A percentile compares a stretch with the other conserved stretches of the same genome.
Conservation (phyloP, 371 early-diverging fungal genomes). For the Funneliformis caledonium region DNA sequence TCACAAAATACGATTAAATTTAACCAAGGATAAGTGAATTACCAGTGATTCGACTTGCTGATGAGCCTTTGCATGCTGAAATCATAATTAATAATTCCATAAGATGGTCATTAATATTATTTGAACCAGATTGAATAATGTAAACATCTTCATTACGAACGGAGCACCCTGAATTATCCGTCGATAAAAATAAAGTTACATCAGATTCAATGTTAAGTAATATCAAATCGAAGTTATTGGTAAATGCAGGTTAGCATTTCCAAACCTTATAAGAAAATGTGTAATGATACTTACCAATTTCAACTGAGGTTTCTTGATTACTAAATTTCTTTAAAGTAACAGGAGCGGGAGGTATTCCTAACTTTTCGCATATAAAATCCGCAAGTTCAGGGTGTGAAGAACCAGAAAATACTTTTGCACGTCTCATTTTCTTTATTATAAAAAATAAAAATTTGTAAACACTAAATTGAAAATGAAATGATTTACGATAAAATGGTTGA, state of each 20-base stretch:
- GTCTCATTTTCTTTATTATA: conserved; percentile 61
- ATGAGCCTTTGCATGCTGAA: conserved; percentile 89
- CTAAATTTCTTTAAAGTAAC: conserved; percentile 76
- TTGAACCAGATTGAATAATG: conserved; percentile 93
- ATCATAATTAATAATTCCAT: conserved; percentile 97
- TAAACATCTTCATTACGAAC: conserved; percentile 96
- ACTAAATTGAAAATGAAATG: no score
- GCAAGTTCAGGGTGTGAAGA: conserved; percentile 94
- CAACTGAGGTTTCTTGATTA: conserved; percentile 77
- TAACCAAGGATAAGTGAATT: neutral
- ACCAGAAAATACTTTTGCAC: conserved; percentile 92
- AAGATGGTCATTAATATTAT: conserved; percentile 90
- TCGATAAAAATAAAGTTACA: no score
- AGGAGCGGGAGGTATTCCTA: conserved; percentile 79
- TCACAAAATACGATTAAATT: neutral
- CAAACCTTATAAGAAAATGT: neutral
- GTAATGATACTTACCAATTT: conserved; percentile 53
- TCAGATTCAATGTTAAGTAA: conserved; percentile 50
- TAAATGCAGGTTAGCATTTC: neutral
- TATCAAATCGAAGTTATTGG: conserved; percentile 14
- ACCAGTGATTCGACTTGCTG: conserved; percentile 79
- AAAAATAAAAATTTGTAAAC: neutral
- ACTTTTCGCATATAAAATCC: conserved; percentile 73
- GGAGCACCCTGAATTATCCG: conserved; percentile 77
- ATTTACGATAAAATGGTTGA: no score